Evolutionary conservation across 2,329 filamentous ascomycete genomes (phyloP), one percentile per base, ranked within the genome.

Genomic region (Diaporthe sp.): DNA sequence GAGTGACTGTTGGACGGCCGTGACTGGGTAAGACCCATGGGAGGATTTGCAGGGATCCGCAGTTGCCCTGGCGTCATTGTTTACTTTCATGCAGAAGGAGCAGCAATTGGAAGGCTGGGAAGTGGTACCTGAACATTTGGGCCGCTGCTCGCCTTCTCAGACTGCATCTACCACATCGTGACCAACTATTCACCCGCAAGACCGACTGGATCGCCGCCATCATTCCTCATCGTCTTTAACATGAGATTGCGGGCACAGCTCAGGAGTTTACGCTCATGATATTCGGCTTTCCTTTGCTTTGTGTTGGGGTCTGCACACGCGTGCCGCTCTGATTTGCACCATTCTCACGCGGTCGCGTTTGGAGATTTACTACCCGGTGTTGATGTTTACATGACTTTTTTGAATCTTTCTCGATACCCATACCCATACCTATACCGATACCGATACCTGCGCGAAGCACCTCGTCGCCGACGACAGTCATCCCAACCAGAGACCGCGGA

Each of bases 61-160:
- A 77, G 76, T 77, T 77, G 76, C 76, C 70, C 51, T 73, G 75
- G 74, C 75, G 72, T 77, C 76, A 77, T 74, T 77, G 76, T 77
- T 77, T 77, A 77, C 76, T 74, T 77, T 71, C 20, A 61, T n/a
- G 71, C 73, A 67, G 47, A 58, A 71, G 73, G 65, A 75, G 72
- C 73, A 73, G 60, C 61, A 74, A 53, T 57, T 68, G 68, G 75
- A 74, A 76, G 67, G 72, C 67, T 76, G 73, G 73, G 55, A 51
- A 65, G 70, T 53, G 55, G 68, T 61, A 72, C 60, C 57, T 75
- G 53, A 47, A 67, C 60, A 72, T 72, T 57, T 60, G 58, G 47
- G 60, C 73, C 42, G 44, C 60, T 25, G 28, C 25, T 22, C 53
- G 28, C 57, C 58, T 71, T 58, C 17, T 42, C 37, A 25, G 49